These are phyloP conservation scores for Eucalyptus curtisii DNA, from an alignment of 345 rosid species.

Conservation along the genomic window DNA sequence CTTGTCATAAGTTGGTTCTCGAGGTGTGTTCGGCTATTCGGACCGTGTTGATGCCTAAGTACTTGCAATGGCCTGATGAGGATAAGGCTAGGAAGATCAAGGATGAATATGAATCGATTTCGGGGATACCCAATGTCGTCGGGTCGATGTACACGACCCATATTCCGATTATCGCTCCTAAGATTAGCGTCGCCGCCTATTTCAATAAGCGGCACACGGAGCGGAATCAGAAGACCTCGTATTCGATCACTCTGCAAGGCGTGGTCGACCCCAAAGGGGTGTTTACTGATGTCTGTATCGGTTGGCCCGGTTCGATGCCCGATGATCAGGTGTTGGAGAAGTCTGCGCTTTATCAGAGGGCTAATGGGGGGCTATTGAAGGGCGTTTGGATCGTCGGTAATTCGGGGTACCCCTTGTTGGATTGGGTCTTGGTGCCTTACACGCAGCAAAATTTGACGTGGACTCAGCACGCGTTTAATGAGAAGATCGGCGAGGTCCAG, in stretches of 20 bases:
- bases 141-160: constrained; percentile 18
- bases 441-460: constrained; percentile 7
- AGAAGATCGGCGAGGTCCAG: constrained; percentile 10
- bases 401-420: constrained; percentile 5
- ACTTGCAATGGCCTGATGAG: constrained; percentile 13
- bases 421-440: constrained; percentile 13
- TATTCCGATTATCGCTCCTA: constrained; percentile 11
- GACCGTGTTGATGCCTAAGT: constrained; percentile 6
- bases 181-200: constrained; percentile 12
- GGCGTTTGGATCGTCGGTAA: constrained; percentile 10
- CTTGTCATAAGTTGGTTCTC: constrained; percentile 13
- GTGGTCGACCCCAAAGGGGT: constrained; percentile 9
- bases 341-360: constrained; percentile 7
- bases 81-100: not conserved
- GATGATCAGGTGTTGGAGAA: constrained; percentile 13
- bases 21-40: constrained; percentile 8
- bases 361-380: constrained; percentile 6
- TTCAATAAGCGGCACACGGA: constrained; percentile 13
- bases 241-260: constrained; percentile 15
- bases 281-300: constrained; percentile 10
- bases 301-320: constrained; percentile 15
- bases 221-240: constrained; percentile 13
- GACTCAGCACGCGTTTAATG: constrained; percentile 13
- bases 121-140: constrained; percentile 6
- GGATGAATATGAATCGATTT: constrained; percentile 1